Conservation (phyloP, 1,284 basidiomycete genomes). For the Marasmius fiardii region DNA sequence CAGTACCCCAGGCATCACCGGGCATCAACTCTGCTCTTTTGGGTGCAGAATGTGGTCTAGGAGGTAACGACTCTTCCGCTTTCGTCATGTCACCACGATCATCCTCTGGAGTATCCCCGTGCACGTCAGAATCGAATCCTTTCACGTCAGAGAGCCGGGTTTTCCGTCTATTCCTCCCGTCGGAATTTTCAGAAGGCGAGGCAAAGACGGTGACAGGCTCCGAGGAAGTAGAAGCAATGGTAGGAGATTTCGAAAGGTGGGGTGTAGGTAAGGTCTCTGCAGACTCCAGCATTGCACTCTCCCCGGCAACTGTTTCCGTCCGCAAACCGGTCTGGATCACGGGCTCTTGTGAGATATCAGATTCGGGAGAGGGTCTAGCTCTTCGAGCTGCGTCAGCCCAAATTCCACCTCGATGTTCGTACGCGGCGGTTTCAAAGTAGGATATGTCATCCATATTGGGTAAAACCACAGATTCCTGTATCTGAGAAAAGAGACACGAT, state of each 20-base stretch:
- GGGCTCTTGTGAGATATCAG: background rate
- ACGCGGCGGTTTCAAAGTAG: slow-evolving; percentile 82
- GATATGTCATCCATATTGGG: slow-evolving; percentile 98
- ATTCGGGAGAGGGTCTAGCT: slow-evolving; percentile 23
- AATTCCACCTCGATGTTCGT: slow-evolving; percentile 81
- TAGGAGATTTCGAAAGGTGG: background rate
- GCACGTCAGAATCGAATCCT: slow-evolving; percentile 24
- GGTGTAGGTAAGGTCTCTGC: background rate
- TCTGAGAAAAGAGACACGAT: slow-evolving; percentile 42
- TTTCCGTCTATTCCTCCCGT: slow-evolving; percentile 20
- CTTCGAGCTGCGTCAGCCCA: slow-evolving; percentile 76
- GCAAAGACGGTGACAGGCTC: background rate
- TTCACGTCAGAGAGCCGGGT: slow-evolving; percentile 38
- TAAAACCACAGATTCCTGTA: slow-evolving; percentile 89
- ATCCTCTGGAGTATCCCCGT: slow-evolving; percentile 13
- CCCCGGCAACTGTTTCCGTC: background rate
- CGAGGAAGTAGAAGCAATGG: background rate
- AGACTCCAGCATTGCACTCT: background rate
- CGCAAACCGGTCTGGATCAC: background rate
- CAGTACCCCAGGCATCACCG: background rate
- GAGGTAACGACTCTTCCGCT: slow-evolving; percentile 23
- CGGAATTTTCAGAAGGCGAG: slow-evolving; percentile 4
- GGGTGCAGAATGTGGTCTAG: slow-evolving; percentile 22
- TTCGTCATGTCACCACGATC: slow-evolving; percentile 29
- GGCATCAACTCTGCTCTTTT: background rate